Evolutionary conservation across 2,329 filamentous ascomycete species (phyloP), one percentile per base, ranked within the genome.

Genomic region (Neopestalotiopsis sp.): DNA sequence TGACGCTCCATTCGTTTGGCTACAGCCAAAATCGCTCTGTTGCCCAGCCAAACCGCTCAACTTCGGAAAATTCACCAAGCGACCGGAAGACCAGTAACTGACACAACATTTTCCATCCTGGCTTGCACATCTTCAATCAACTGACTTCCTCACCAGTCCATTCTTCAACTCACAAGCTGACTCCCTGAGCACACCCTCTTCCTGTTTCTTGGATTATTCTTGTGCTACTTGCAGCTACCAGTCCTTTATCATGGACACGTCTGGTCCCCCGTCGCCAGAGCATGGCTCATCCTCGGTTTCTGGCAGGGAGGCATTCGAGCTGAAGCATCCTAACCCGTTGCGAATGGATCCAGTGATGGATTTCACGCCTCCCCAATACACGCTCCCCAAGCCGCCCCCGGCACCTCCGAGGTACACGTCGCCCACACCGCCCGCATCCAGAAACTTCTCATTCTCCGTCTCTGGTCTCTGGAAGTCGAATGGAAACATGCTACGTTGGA

Each of bases 401-500:
- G 24, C 24, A 9, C 20, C 14, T 17, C 57, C 24, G 20, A 67
- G 13, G 34, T 67, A 63, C 59, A 62, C 68, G 10, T 45, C 73
- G 10, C 73, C 75, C 59, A 62, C 68, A 9, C 53, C 73, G 10
- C 73, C 75, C 9, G 69, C 70, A 13, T 66, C 73, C n/a, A 72
- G 73, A 64, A 73, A 64, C 61, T 77, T 78, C 69, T 72, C 71
- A 1, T 76, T 77, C 70, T 67, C 68, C 17, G 57, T 75, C 20
- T 71, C 76, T 2, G 71, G 73, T 2, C 66, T 73, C 40, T 77
- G 72, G 73, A 73, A 69, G 38, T 70, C 73, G 3, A 72, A 73
- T 28, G 70, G 72, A 32, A 73, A 72, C 12, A 61, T 79, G 14
- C 34, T 75, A n/a, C 67, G 71, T 14, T 79, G 77, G 77, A 70